Conservation (phyloP, 768 basidiomycete species). For the Agaricus blazei region DNA sequence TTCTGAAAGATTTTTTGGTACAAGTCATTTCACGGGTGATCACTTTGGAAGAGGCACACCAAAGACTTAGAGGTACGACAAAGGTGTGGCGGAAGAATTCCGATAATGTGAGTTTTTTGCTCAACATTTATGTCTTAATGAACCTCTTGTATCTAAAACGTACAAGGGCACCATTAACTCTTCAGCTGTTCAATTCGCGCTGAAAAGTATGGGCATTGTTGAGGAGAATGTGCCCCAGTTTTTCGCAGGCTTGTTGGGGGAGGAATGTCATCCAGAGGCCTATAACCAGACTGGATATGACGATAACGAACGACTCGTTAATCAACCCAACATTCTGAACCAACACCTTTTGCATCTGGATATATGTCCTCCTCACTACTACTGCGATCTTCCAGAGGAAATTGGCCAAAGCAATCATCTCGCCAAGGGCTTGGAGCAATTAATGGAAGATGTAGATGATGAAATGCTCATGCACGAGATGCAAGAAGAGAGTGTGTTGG, state of each 20-base stretch:
- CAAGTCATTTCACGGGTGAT: constrained; percentile 47
- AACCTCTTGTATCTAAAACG: neutral
- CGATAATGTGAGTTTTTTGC: constrained; percentile 30
- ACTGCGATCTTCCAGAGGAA: neutral
- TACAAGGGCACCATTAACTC: constrained; percentile 36
- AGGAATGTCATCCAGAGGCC: neutral
- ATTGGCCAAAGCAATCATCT: neutral
- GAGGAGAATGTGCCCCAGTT: constrained; percentile 32
- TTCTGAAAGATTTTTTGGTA: constrained; percentile 46
- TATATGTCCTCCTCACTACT: constrained; percentile 1
- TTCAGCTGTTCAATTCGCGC: constrained; percentile 36
- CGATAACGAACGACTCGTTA: constrained; percentile 4
- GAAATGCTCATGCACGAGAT: constrained; percentile 29
- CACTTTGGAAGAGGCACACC: constrained; percentile 54
- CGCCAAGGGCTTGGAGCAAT: constrained; percentile 13
- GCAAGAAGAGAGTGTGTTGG: constrained; percentile 35
- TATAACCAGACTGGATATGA: constrained; percentile 16
- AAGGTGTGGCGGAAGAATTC: constrained; percentile 53
- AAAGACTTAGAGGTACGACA: constrained; percentile 48
- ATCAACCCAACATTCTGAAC: neutral
- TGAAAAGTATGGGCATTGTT: constrained; percentile 40
- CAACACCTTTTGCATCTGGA: constrained; percentile 6
- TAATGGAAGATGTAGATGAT: constrained; percentile 11
- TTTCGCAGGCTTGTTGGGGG: constrained; percentile 30
- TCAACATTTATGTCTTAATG: neutral